A percentile compares a stretch with the other conserved stretches of the same genome.
Conservation (phyloP, 2,329 filamentous ascomycete genomes). For the Trichoderma koningiopsis region DNA sequence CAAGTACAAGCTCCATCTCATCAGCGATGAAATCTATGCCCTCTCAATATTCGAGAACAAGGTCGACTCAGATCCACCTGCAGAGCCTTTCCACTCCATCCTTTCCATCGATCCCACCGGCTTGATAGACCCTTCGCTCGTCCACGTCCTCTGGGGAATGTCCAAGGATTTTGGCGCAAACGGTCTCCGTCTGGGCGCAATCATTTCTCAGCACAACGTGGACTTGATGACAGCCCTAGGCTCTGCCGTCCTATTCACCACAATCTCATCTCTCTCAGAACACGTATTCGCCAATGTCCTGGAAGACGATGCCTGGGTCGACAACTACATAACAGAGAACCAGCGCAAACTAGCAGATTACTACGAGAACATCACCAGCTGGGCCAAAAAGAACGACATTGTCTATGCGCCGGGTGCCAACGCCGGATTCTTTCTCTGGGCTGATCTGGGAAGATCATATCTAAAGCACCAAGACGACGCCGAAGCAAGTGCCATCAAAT, state of each 20-base stretch:
- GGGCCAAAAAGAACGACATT: constrained; percentile 45
- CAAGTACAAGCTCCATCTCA: constrained; percentile 52
- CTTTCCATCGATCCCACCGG: constrained; percentile 47
- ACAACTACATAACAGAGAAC: constrained; percentile 49
- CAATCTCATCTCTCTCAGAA: constrained; percentile 48
- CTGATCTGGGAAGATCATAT: constrained; percentile 46
- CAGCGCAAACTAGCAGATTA: constrained; percentile 42
- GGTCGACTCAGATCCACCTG: constrained; percentile 32
- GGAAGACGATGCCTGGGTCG: constrained; percentile 47
- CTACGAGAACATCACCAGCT: constrained; percentile 42
- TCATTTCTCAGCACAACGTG: constrained; percentile 52
- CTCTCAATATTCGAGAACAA: constrained; percentile 52
- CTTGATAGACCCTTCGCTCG: constrained; percentile 50
- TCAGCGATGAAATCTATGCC: constrained; percentile 55
- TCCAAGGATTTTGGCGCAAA: constrained; percentile 60
- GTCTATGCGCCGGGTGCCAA: constrained; percentile 51
- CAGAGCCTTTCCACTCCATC: constrained; percentile 47
- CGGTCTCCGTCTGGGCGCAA: constrained; percentile 54
- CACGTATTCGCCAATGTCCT: constrained; percentile 45
- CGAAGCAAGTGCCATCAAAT: constrained; percentile 16
- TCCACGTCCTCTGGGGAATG: constrained; percentile 55
- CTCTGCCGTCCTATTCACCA: constrained; percentile 45
- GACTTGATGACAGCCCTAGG: constrained; percentile 43
- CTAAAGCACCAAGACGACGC: constrained; percentile 26
- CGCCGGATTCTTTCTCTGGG: constrained; percentile 59